These are phyloP conservation scores for Glonium stellatum DNA, from an alignment of 495 filamentous ascomycete species.

Conservation along the genomic window DNA sequence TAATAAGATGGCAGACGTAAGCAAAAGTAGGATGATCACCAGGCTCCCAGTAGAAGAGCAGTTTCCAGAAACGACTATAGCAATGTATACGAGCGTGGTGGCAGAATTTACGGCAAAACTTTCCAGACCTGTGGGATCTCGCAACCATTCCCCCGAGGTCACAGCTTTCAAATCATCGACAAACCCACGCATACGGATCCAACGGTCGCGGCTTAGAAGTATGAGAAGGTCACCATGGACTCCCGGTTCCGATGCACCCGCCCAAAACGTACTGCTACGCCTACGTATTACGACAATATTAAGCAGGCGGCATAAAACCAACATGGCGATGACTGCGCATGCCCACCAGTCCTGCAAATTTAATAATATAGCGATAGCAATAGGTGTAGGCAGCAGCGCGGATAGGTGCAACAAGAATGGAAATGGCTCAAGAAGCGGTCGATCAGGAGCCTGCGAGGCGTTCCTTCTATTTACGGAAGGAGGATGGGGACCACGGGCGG, in stretches of 20 bases:
- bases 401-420: not conserved
- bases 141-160: constrained; percentile 50
- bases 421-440: not conserved
- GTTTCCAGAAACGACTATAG: constrained; percentile 30
- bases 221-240: constrained; percentile 38
- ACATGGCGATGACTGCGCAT: not conserved
- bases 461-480: too few relatives aligned
- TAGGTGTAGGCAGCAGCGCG: not conserved
- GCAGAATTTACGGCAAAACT: constrained; percentile 42
- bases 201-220: constrained; percentile 39
- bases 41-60: not conserved
- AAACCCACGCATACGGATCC: constrained; percentile 46
- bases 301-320: constrained; percentile 33
- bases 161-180: constrained; percentile 53
- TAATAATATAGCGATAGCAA: not conserved
- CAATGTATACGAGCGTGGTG: constrained; percentile 50
- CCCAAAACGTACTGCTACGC: constrained; percentile 36
- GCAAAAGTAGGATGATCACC: not conserved
- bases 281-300: constrained; percentile 51
- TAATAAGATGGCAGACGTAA: constrained; percentile 5
- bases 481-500: not conserved
- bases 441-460: not conserved
- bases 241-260: constrained; percentile 36
- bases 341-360: not conserved
- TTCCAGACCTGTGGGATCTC: constrained; percentile 45